These are phyloP conservation scores for Pyricularia sp. DNA, from an alignment of 2,329 filamentous ascomycete species.

Conservation along the genomic window DNA sequence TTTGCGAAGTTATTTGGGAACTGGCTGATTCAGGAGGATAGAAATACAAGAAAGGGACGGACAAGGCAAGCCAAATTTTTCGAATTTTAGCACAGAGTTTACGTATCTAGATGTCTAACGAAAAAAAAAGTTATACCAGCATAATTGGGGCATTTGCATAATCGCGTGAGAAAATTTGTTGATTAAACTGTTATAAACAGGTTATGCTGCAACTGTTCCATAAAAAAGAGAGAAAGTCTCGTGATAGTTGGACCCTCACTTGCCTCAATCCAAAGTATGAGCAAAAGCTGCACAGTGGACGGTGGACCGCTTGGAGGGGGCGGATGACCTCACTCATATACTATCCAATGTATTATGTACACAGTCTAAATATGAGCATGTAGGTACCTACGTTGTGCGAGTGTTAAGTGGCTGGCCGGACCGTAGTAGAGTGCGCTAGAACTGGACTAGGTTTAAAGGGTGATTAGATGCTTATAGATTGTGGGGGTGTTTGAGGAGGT, in stretches of 20 bases:
- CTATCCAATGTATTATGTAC: background rate
- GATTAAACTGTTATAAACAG: too few relatives aligned
- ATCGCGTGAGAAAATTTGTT: background rate
- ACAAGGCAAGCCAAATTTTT: background rate
- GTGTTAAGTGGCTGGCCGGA: background rate
- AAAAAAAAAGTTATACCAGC: background rate
- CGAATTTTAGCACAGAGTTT: background rate
- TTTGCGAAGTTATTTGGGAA: background rate
- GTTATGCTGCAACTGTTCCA: too few relatives aligned
- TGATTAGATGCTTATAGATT: background rate
- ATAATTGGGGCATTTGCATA: background rate
- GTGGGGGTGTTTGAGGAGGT: background rate
- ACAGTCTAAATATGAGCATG: background rate
- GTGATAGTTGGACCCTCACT: background rate
- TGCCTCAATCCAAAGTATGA: background rate
- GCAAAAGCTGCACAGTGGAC: background rate
- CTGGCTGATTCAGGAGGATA: background rate
- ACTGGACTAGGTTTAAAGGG: background rate
- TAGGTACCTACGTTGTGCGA: background rate
- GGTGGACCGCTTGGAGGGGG: background rate
- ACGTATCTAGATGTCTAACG: background rate
- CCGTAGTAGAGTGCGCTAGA: background rate
- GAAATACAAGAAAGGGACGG: background rate
- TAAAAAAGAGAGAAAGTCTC: too few relatives aligned
- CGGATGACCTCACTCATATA: background rate